A percentile compares a stretch with the other conserved stretches of the same genome.
These are phyloP conservation scores for Teunomyces stri DNA, from an alignment of 805 yeast genomes.

Conservation along the genomic window DNA sequence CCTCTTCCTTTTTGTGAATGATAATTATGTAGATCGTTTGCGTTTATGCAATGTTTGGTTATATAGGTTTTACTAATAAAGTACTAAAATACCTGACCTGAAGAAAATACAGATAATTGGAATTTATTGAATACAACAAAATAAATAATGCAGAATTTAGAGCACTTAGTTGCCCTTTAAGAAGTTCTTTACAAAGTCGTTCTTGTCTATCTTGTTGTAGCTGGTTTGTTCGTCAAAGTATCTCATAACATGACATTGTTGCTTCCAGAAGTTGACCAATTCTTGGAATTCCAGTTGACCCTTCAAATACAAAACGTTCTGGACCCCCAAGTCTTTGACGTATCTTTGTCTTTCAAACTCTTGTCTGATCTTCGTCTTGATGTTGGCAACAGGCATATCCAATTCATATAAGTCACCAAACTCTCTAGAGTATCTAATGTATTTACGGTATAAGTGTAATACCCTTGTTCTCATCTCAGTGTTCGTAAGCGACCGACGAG, in stretches of 20 bases:
- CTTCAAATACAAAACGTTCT: conserved; percentile 70
- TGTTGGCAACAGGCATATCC: conserved; percentile 74
- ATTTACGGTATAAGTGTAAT: conserved; percentile 70
- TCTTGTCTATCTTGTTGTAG: conserved; percentile 53
- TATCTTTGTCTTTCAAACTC: conserved; percentile 85
- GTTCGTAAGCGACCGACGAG: conserved; percentile 60
- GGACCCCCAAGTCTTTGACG: conserved; percentile 61
- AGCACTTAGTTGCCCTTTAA: conserved; percentile 51
- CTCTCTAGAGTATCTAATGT: conserved; percentile 58
- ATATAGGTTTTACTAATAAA: conserved; percentile 5
- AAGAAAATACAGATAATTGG: background rate
- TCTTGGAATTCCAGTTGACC: conserved; percentile 93
- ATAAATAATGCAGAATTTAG: conserved; percentile 3
- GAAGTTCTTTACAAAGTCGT: conserved; percentile 70
- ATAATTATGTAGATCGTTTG: conserved; percentile 3
- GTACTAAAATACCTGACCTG: background rate
- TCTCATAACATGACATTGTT: conserved; percentile 78
- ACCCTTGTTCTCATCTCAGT: conserved; percentile 64
- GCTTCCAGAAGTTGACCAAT: conserved; percentile 86
- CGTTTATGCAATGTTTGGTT: conserved; percentile 1
- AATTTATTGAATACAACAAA: conserved; percentile 2
- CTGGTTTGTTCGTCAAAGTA: conserved; percentile 69
- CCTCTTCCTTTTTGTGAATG: conserved; percentile 3
- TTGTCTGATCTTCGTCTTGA: conserved; percentile 82
- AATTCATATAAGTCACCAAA: conserved; percentile 65